Percentiles rank a stretch among this genome's conserved stretches.
phyloP scores from a whole-genome alignment of 2,329 filamentous ascomycete species.

The Alternaria viburni region DNA sequence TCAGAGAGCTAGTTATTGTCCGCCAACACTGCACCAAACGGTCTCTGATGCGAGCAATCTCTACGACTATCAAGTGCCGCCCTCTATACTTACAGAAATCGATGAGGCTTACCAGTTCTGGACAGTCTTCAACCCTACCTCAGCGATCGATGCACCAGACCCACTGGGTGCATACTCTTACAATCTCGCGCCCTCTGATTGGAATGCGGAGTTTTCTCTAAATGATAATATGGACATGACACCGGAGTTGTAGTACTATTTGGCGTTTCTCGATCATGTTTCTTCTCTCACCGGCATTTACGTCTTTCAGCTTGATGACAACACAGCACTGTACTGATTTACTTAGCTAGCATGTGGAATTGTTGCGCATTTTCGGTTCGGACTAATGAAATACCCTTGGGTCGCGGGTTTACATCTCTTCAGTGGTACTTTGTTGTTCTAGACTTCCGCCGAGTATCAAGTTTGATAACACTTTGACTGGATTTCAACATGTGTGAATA shows the following conservation, averaged over 20 bases:
- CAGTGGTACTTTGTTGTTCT: not conserved
- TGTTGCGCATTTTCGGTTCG: not conserved
- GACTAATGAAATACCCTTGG: not conserved
- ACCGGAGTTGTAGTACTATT: constrained; percentile 9
- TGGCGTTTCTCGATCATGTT: not conserved
- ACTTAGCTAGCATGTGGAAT: not conserved
- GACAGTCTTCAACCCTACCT: constrained; percentile 39
- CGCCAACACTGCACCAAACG: constrained; percentile 12
- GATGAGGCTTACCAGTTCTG: constrained; percentile 40
- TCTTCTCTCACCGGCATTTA: not conserved
- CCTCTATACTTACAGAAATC: constrained; percentile 17
- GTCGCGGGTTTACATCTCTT: not conserved
- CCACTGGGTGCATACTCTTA: constrained; percentile 26
- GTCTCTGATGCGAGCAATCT: constrained; percentile 10
- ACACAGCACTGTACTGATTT: not conserved
- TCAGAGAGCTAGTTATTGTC: constrained; percentile 32
- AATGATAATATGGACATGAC: constrained; percentile 29
- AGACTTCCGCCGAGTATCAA: not conserved
- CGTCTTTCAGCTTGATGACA: not conserved
- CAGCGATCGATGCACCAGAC: constrained; percentile 28
- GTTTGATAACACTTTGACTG: not conserved
- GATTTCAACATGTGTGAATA: not conserved
- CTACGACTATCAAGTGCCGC: constrained; percentile 20
- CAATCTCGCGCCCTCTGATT: constrained; percentile 37
- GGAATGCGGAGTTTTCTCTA: constrained; percentile 43